A percentile compares a stretch with the other conserved stretches of the same genome.
phyloP scores from a whole-genome alignment of 495 filamentous ascomycete genomes.

The Hypomontagnella monticulosa region DNA sequence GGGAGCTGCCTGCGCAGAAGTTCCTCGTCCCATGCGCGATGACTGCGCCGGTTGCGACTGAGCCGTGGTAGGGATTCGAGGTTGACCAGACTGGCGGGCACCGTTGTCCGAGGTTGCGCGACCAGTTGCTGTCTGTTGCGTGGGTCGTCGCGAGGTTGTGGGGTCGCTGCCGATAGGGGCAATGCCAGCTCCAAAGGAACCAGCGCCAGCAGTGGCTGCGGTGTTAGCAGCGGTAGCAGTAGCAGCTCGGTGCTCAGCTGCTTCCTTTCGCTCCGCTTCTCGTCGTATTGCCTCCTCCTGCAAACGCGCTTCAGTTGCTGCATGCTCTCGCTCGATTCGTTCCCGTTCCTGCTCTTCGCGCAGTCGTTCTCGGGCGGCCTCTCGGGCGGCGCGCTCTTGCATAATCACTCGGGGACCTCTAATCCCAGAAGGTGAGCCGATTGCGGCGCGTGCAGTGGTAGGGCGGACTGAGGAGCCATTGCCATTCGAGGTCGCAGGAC shows the following conservation, averaged over 20 bases:
- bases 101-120: slow-evolving; percentile 31
- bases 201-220: slow-evolving; percentile 74
- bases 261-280: slow-evolving; percentile 52
- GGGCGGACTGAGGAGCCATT: slow-evolving; percentile 55
- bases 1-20: slow-evolving; percentile 27
- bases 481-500: slow-evolving; percentile 58
- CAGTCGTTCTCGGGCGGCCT: slow-evolving; percentile 62
- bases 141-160: slow-evolving; percentile 48
- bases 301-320: slow-evolving; percentile 64
- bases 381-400: slow-evolving; percentile 73
- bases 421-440: slow-evolving; percentile 61
- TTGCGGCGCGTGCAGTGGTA: slow-evolving; percentile 54
- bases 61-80: slow-evolving; percentile 29
- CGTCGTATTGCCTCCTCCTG: slow-evolving; percentile 61
- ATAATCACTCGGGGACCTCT: slow-evolving; percentile 77
- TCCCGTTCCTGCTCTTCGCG: slow-evolving; percentile 72
- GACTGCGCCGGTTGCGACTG: slow-evolving; percentile 33
- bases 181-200: slow-evolving; percentile 41
- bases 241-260: slow-evolving; percentile 62
- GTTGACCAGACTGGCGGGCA: slow-evolving; percentile 23
- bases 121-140: slow-evolving; percentile 31
- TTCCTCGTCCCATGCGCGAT: slow-evolving; percentile 24
- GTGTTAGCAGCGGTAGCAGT: slow-evolving; percentile 61
- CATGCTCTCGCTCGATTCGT: slow-evolving; percentile 57
- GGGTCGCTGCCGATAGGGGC: slow-evolving; percentile 41